Percentiles rank a stretch among this genome's conserved stretches.
phyloP scores from a whole-genome alignment of 768 basidiomycete species.

The Amanita rubescens region DNA sequence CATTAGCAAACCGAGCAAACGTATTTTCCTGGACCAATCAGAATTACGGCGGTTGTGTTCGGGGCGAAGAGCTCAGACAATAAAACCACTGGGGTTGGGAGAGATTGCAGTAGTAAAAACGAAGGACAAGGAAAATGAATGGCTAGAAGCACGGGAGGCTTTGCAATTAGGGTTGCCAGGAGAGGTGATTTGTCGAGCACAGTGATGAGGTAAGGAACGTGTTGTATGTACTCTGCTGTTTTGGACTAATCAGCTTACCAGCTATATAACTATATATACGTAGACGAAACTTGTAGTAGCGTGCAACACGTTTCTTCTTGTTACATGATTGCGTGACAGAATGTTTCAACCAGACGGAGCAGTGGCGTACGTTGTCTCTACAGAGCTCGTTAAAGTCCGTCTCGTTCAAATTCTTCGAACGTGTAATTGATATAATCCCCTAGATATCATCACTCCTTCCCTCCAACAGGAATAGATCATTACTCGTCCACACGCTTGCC shows the following conservation, averaged over 20 bases:
- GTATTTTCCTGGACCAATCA: constrained; percentile 62
- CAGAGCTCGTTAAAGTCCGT: constrained; percentile 47
- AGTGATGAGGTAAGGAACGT: constrained; percentile 17
- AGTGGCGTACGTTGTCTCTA: constrained; percentile 50
- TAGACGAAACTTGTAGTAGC: background rate
- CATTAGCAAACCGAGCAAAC: constrained; percentile 77
- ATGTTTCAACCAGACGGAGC: background rate
- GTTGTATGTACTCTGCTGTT: background rate
- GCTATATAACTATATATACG: background rate
- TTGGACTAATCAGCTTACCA: too few species aligned
- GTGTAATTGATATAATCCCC: background rate
- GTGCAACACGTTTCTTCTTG: too few species aligned
- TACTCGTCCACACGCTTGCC: constrained; percentile 58
- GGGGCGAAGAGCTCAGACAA: constrained; percentile 72
- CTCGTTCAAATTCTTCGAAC: too few species aligned
- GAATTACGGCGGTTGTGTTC: constrained; percentile 78
- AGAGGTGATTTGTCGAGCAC: constrained; percentile 82
- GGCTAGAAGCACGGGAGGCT: constrained; percentile 92
- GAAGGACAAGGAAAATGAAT: constrained; percentile 62
- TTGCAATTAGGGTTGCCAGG: constrained; percentile 69
- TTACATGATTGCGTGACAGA: too few species aligned
- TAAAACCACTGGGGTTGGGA: constrained; percentile 84
- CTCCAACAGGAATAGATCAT: constrained; percentile 59
- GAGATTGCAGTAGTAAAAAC: constrained; percentile 87
- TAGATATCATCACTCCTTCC: constrained; percentile 49